phyloP scores from a whole-genome alignment of 2,329 filamentous ascomycete species.

The Leptoxyphium fumago region DNA sequence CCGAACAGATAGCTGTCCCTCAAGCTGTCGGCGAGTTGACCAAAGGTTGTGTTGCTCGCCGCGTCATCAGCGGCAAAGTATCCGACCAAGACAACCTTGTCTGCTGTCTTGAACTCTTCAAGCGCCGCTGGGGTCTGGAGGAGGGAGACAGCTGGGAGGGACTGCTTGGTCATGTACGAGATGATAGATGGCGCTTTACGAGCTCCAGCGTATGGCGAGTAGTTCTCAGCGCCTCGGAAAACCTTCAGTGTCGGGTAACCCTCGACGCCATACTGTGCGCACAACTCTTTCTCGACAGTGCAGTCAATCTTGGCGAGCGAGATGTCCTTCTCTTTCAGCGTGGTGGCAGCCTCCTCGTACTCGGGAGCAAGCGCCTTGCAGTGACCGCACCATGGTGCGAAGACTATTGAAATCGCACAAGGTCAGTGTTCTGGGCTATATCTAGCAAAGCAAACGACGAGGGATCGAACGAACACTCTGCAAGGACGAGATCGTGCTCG shows the following conservation, averaged over 20 bases:
- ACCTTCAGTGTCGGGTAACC: slow-evolving; percentile 98
- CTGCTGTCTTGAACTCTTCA: slow-evolving; percentile 92
- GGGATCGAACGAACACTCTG: slow-evolving; percentile 57
- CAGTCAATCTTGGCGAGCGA: slow-evolving; percentile 81
- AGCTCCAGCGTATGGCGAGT: slow-evolving; percentile 72
- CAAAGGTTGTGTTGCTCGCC: slow-evolving; percentile 74
- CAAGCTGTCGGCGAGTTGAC: slow-evolving; percentile 55
- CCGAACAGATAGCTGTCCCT: slow-evolving; percentile 91
- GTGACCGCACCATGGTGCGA: slow-evolving; percentile 92
- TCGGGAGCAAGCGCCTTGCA: slow-evolving; percentile 95
- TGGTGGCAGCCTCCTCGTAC: slow-evolving; percentile 75
- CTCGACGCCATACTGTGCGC: slow-evolving; percentile 79
- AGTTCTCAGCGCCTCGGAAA: slow-evolving; percentile 79
- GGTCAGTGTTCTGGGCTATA: slow-evolving; percentile 1
- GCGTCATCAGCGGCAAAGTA: slow-evolving; percentile 74
- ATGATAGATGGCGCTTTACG: slow-evolving; percentile 67
- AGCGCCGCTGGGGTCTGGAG: slow-evolving; percentile 62
- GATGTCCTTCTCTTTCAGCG: slow-evolving; percentile 78
- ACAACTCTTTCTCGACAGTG: slow-evolving; percentile 86
- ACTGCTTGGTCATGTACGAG: slow-evolving; percentile 97
- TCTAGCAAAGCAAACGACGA: not conserved
- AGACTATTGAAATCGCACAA: slow-evolving; percentile 45
- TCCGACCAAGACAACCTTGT: slow-evolving; percentile 88
- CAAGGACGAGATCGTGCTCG: slow-evolving; percentile 75
- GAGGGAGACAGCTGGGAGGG: slow-evolving; percentile 75